Percentiles rank a stretch among this genome's conserved stretches.
Conservation (phyloP, 495 filamentous ascomycete species). For the Cercophora scortea region DNA sequence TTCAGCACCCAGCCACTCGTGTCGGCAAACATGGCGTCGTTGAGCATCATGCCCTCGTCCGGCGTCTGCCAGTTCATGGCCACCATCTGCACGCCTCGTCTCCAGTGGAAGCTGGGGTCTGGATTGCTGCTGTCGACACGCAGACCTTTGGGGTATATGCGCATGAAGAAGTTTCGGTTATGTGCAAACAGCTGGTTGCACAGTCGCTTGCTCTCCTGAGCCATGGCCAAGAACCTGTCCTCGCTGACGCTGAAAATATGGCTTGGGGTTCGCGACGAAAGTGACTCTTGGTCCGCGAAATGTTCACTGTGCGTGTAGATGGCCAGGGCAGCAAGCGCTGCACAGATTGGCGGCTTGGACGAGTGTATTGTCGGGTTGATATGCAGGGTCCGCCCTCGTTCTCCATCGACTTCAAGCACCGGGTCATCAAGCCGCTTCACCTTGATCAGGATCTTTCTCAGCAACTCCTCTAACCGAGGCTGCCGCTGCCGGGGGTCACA, state of each 20-base stretch:
- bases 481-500: constrained; percentile 46
- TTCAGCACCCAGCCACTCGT: constrained; percentile 82
- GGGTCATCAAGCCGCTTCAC: constrained; percentile 60
- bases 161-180: constrained; percentile 80
- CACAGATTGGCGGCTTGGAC: constrained; percentile 50
- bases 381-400: constrained; percentile 12
- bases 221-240: constrained; percentile 57
- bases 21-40: constrained; percentile 84
- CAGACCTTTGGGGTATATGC: constrained; percentile 75
- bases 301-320: constrained; percentile 81
- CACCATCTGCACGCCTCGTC: constrained; percentile 82
- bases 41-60: constrained; percentile 92
- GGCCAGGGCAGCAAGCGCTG: constrained; percentile 62
- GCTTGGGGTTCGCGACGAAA: constrained; percentile 53
- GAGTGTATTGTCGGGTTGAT: constrained; percentile 27
- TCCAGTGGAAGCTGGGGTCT: constrained; percentile 78
- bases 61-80: constrained; percentile 90
- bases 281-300: constrained; percentile 55
- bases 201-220: constrained; percentile 34
- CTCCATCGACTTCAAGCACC: constrained; percentile 13
- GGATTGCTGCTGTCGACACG: constrained; percentile 79
- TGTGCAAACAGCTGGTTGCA: constrained; percentile 58
- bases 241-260: constrained; percentile 87
- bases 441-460: constrained; percentile 82
- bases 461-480: constrained; percentile 61